Conservation (phyloP, 2,329 filamentous ascomycete species). For the Colletotrichum viniferum region DNA sequence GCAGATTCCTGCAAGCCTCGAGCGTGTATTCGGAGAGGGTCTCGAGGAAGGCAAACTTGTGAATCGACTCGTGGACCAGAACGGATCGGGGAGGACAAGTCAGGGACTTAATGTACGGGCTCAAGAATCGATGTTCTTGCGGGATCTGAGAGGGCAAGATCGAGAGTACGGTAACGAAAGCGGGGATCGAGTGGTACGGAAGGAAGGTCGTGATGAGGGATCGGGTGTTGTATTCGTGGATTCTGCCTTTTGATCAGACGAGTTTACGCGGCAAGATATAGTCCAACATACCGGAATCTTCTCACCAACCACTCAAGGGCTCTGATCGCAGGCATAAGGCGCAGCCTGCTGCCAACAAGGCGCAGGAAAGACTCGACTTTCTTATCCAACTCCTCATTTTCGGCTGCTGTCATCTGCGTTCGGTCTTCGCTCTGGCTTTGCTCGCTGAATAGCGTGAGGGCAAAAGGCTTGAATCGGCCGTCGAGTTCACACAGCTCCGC, state of each 20-base stretch:
- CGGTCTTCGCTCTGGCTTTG: constrained; percentile 91
- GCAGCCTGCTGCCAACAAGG: constrained; percentile 75
- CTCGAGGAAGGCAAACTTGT: constrained; percentile 77
- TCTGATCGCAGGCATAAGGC: constrained; percentile 87
- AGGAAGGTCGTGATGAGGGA: constrained; percentile 84
- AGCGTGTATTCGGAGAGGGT: constrained; percentile 81
- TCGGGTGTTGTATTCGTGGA: constrained; percentile 89
- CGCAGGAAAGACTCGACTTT: constrained; percentile 84
- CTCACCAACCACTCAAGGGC: constrained; percentile 94
- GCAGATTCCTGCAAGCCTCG: constrained; percentile 70
- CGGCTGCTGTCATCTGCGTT: constrained; percentile 77
- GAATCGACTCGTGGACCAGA: constrained; percentile 82
- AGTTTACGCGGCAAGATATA: constrained; percentile 15
- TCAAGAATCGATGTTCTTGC: constrained; percentile 79
- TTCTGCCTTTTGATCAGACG: constrained; percentile 51
- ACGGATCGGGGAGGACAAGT: constrained; percentile 79
- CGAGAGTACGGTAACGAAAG: constrained; percentile 85
- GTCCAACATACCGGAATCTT: constrained; percentile 73
- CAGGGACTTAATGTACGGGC: constrained; percentile 81
- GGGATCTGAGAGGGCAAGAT: constrained; percentile 82
- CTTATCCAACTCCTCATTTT: constrained; percentile 82
- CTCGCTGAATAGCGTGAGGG: constrained; percentile 84
- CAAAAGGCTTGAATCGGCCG: constrained; percentile 75
- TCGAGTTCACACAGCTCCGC: constrained; percentile 91
- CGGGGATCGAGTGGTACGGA: constrained; percentile 86